Evolutionary conservation across 768 basidiomycete species (phyloP), one percentile per base, ranked within the genome.

Genomic region (Leccinum barrowsii): DNA sequence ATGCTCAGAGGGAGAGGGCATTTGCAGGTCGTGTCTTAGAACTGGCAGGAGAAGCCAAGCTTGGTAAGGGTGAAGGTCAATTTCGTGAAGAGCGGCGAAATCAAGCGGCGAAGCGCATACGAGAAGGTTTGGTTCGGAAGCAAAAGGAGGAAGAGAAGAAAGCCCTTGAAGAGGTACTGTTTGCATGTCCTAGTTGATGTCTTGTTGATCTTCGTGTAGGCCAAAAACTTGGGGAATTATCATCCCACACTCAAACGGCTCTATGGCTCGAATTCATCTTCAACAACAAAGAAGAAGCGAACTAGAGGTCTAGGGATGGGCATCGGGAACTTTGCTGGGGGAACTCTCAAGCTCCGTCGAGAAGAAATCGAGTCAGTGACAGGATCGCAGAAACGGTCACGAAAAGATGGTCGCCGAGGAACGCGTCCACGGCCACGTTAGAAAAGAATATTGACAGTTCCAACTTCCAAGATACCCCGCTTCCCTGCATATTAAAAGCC

Each of bases 161-260:
- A 58, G 68, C 81, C 42, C 73, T 92, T 7, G 85, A 89, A 67
- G 87, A 92, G 84, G 92, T 91, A 46, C 46, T 70, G 65, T 22
- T 19, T 57, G n/a, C 13, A 42, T 24, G 17, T 21, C 5, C 26
- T 10, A 2, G 10, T 51, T 24, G 12, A 50, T 12, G 11, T 48
- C 55, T 54, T 30, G 28, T 63, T 61, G 50, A 62, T 58, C 37
- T 58, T 12, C 57, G 24, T 19, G 32, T 55, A 94, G 92, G 90
- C 90, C 5, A 94, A 92, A 73, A 82, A 89, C 61, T 61, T 90
- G 60, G 92, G 92, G 17, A 93, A 92, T 70, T 94, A 92, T 68
- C 90, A 94, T 64, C 90, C 89, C 40, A 77, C 80, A 4, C 74
- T 93, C 55, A 94, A 92, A 70, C 84, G 80, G 58, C 61, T 87